These are phyloP conservation scores for Lachancea thermotolerans DNA, from an alignment of 805 yeast genomes.

Conservation along the genomic window DNA sequence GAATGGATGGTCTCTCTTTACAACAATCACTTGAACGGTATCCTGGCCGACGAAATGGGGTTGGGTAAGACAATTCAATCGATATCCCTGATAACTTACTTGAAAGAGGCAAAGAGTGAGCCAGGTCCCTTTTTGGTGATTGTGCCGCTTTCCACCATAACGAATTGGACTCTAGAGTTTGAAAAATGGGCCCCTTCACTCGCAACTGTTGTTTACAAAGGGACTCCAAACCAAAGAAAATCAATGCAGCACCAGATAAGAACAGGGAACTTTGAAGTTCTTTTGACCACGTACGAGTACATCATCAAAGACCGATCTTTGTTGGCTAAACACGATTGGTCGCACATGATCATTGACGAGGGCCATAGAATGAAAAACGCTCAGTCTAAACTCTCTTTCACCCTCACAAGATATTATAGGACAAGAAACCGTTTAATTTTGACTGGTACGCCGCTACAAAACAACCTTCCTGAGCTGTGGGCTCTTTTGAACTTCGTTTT, in stretches of 20 bases:
- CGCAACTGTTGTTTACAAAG: constrained; percentile 67
- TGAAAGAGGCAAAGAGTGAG: constrained; percentile 58
- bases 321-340: constrained; percentile 63
- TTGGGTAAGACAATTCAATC: constrained; percentile 90
- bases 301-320: constrained; percentile 71
- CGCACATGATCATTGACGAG: constrained; percentile 86
- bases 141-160: constrained; percentile 77
- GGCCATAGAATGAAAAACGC: constrained; percentile 87
- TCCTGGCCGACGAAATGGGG: constrained; percentile 99
- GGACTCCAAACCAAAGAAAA: constrained; percentile 67
- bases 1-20: constrained; percentile 98
- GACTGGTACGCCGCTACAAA: constrained; percentile 85
- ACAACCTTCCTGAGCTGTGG: constrained; percentile 81
- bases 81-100: constrained; percentile 66
- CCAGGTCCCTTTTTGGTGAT: constrained; percentile 70
- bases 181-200: constrained; percentile 86
- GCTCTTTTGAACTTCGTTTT: constrained; percentile 74
- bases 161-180: constrained; percentile 81
- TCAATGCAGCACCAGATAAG: constrained; percentile 56
- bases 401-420: constrained; percentile 63
- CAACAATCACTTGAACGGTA: constrained; percentile 94
- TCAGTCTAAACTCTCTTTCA: constrained; percentile 62
- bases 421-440: constrained; percentile 73
- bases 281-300: constrained; percentile 77
- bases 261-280: constrained; percentile 64